These are phyloP conservation scores for Cupressus sempervirens DNA, from an alignment of 75 land plant genomes.

Conservation along the genomic window DNA sequence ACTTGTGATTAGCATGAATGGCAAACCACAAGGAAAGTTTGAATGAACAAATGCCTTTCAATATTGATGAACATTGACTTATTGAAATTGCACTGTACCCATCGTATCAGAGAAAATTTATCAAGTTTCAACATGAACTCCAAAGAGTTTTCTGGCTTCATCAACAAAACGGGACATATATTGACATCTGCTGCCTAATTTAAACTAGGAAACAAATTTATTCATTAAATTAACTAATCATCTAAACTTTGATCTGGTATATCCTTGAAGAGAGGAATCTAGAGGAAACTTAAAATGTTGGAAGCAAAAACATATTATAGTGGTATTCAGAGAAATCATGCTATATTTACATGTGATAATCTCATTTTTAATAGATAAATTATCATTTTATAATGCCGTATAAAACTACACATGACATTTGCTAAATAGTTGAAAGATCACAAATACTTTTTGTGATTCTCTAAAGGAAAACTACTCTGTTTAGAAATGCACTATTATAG, in stretches of 20 bases:
- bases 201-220: background rate
- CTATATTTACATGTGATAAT: too few species aligned
- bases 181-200: background rate
- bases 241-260: too few species aligned
- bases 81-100: background rate
- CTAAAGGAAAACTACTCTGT: background rate
- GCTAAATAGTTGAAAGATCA: background rate
- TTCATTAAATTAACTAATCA: background rate
- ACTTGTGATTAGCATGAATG: background rate
- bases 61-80: background rate
- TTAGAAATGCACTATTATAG: background rate
- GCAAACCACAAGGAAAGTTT: background rate
- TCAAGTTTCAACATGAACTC: background rate
- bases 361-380: background rate
- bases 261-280: too few species aligned
- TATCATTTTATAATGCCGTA: background rate
- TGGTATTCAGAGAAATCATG: too few species aligned
- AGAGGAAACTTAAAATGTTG: too few species aligned
- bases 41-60: background rate
- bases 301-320: too few species aligned
- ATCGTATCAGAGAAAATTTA: background rate
- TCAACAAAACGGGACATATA: background rate
- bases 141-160: background rate
- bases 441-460: background rate
- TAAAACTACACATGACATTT: background rate